A percentile compares a stretch with the other conserved stretches of the same genome.
These are phyloP conservation scores for Amoeboaphelidium protococcarum DNA, from an alignment of 371 early-diverging fungal genomes.

Conservation along the genomic window DNA sequence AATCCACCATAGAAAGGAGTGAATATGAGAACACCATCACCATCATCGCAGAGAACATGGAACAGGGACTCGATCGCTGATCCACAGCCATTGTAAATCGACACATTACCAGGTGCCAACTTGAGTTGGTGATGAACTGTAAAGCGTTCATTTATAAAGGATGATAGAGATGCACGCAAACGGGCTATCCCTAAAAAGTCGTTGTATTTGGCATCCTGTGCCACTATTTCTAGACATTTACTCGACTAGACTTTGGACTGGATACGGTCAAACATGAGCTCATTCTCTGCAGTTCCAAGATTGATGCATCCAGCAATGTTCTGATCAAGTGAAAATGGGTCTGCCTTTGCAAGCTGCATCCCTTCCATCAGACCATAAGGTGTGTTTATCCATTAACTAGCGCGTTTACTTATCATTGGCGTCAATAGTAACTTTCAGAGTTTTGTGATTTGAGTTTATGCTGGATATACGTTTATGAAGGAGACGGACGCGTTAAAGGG, in stretches of 20 bases:
- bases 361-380: neutral
- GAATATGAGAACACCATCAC: conserved; percentile 38
- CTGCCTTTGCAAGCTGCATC: neutral
- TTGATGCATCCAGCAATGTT: conserved; percentile 35
- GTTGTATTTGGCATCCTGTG: conserved; percentile 3
- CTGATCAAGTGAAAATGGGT: conserved; percentile 17
- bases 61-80: conserved; percentile 27
- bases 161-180: conserved; percentile 22
- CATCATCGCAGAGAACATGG: conserved; percentile 29
- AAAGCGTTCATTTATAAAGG: conserved; percentile 28
- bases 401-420: too few species aligned
- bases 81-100: conserved; percentile 35
- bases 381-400: neutral
- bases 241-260: conserved; percentile 16
- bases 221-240: conserved; percentile 1
- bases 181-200: conserved; percentile 18
- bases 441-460: too few species aligned
- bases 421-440: too few species aligned
- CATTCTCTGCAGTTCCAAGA: conserved; percentile 41
- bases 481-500: too few species aligned
- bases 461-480: too few species aligned
- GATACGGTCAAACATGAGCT: conserved; percentile 21
- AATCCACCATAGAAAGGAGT: conserved; percentile 48
- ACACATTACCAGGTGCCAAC: conserved; percentile 21
- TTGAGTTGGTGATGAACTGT: conserved; percentile 9